Conservation (phyloP, 1,284 basidiomycete genomes). For the Phlebopus sp. region DNA sequence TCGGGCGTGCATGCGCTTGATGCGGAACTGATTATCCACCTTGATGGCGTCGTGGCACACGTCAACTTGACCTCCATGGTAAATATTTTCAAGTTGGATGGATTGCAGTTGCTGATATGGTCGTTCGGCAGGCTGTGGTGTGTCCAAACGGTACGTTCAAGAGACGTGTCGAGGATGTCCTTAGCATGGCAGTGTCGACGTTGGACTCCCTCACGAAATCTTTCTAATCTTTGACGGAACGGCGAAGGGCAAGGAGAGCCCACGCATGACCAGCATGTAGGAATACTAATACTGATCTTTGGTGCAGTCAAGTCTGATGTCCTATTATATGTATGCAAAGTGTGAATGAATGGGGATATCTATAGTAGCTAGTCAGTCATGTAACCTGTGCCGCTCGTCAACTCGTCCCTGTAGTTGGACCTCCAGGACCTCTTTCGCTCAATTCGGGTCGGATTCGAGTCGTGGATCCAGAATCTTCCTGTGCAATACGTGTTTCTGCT, state of each 20-base stretch:
- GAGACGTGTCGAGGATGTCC: slow-evolving; percentile 74
- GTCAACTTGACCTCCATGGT: slow-evolving; percentile 70
- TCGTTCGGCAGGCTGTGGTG: slow-evolving; percentile 55
- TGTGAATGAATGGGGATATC: no score
- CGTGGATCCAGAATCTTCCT: slow-evolving; percentile 25
- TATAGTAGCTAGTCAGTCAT: no score
- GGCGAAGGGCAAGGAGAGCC: no score
- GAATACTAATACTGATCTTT: no score
- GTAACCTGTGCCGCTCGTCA: no score
- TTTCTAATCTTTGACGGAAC: no score
- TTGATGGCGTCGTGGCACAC: slow-evolving; percentile 73
- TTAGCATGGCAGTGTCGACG: slow-evolving; percentile 85
- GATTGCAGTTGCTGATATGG: slow-evolving; percentile 1
- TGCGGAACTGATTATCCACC: slow-evolving; percentile 58
- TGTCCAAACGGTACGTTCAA: slow-evolving; percentile 64
- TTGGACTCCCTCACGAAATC: slow-evolving; percentile 70
- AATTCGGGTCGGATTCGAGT: no score
- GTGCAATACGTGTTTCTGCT: slow-evolving; percentile 63
- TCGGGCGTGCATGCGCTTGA: slow-evolving; percentile 42
- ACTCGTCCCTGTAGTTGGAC: no score
- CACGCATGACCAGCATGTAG: no score
- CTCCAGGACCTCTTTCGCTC: no score
- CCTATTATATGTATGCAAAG: no score
- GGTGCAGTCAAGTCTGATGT: no score
- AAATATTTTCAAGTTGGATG: slow-evolving; percentile 12